Evolutionary conservation across 106 monocot genomes (phyloP).

Genomic region (Dendrobium chrysotoxum): DNA sequence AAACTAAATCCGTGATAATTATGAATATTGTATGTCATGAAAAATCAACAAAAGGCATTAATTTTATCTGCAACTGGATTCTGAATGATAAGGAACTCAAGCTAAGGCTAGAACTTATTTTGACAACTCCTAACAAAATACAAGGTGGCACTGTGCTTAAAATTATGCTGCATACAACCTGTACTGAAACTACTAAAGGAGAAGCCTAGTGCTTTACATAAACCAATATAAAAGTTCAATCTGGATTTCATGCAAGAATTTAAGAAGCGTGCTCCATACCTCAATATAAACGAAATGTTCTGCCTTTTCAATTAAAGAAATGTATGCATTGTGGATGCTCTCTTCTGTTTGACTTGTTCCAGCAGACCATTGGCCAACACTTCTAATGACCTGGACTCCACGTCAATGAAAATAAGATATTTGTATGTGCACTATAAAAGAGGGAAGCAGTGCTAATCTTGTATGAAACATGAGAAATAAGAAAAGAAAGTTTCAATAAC

Average conservation of each 20-base stretch:
- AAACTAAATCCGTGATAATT: not conserved
- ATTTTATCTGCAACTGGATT: not conserved
- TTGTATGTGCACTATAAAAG: not conserved
- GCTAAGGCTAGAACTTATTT: not conserved
- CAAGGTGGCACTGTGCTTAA: not conserved
- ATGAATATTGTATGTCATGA: not conserved
- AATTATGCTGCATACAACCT: not conserved
- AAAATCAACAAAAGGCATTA: not conserved
- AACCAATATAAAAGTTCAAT: not conserved
- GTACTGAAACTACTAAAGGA: not conserved
- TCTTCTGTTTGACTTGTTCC: constrained; percentile 95
- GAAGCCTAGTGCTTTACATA: not conserved
- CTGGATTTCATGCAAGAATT: not conserved
- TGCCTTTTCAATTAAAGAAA: constrained; percentile 87
- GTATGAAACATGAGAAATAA: not conserved
- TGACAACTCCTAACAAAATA: not conserved
- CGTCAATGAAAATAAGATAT: constrained; percentile 3
- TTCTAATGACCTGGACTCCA: constrained; percentile 68
- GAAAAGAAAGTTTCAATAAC: not conserved
- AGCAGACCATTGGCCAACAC: constrained; percentile 94
- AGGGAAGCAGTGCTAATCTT: not conserved
- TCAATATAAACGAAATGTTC: constrained; percentile 98
- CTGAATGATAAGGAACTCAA: not conserved
- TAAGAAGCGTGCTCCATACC: constrained; percentile 26
- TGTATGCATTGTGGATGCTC: constrained; percentile 94